Percentiles rank a stretch among this genome's conserved stretches.
Evolutionary conservation across 73 alveolate genomes (phyloP).

Genomic region (Tetrahymena thermophila): DNA sequence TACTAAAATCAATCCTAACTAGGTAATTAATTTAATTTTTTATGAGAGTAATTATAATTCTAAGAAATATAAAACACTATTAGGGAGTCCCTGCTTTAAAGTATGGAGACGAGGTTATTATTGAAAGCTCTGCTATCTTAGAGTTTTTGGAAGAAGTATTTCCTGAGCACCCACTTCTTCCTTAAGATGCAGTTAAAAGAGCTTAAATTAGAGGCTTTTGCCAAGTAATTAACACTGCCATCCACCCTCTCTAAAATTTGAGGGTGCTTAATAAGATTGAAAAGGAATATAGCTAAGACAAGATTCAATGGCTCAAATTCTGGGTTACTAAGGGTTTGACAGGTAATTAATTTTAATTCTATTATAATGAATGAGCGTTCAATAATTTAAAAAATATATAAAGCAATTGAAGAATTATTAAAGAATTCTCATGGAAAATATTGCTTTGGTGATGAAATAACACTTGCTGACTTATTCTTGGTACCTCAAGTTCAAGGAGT

Average conservation of each 20-base stretch:
- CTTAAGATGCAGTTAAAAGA: constrained; percentile 25
- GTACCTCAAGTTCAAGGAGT: constrained; percentile 46
- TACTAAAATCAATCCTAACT: constrained; percentile 59
- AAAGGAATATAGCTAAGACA: constrained; percentile 23
- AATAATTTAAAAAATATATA: background rate
- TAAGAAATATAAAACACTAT: constrained; percentile 6
- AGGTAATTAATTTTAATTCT: background rate
- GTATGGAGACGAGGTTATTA: constrained; percentile 1
- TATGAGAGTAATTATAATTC: background rate
- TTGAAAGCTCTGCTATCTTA: constrained; percentile 24
- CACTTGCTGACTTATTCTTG: constrained; percentile 58
- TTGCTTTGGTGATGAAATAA: constrained; percentile 57
- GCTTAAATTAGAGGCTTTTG: constrained; percentile 43
- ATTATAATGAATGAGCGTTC: background rate
- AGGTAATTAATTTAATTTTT: background rate
- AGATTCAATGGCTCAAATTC: constrained; percentile 42
- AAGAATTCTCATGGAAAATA: constrained; percentile 54
- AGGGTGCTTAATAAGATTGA: constrained; percentile 34
- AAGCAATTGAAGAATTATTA: background rate
- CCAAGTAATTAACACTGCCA: constrained; percentile 63
- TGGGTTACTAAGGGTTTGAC: constrained; percentile 49
- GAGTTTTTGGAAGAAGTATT: constrained; percentile 72
- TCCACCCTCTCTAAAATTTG: constrained; percentile 60
- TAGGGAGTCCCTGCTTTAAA: constrained; percentile 41
- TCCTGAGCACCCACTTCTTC: constrained; percentile 52